These are phyloP conservation scores for Penicillium flavigenum DNA, from an alignment of 495 filamentous ascomycete species.

Conservation along the genomic window DNA sequence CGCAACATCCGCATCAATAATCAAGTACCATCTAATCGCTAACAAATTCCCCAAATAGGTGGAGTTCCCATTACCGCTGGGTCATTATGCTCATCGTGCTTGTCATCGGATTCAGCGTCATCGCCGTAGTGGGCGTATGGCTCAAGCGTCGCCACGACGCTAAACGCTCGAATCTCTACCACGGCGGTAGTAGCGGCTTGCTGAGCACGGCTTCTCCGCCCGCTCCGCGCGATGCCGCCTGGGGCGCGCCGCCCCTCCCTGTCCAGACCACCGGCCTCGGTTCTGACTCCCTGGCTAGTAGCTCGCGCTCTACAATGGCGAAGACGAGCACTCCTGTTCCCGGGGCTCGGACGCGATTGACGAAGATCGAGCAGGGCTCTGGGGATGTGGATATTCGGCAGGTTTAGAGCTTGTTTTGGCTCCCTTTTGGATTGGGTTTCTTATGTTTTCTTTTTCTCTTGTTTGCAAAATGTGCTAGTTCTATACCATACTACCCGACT, in stretches of 20 bases:
- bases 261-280: not conserved
- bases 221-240: not conserved
- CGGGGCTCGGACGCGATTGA: conserved; percentile 23
- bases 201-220: conserved; percentile 12
- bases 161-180: conserved; percentile 41
- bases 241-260: conserved; percentile 1
- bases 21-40: not conserved
- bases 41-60: conserved; percentile 35
- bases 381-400: conserved; percentile 34
- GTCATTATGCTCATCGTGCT: conserved; percentile 56
- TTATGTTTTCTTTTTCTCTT: not conserved
- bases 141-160: conserved; percentile 51
- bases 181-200: conserved; percentile 24
- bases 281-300: conserved; percentile 31
- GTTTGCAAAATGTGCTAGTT: not conserved
- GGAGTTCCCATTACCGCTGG: conserved; percentile 52
- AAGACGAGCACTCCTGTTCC: conserved; percentile 12
- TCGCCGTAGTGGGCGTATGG: conserved; percentile 41
- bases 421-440: not conserved
- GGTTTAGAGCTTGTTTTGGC: conserved; percentile 18
- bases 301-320: conserved; percentile 33
- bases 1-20: not conserved
- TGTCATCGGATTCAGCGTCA: conserved; percentile 41
- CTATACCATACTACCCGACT: not conserved
- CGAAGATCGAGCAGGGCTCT: conserved; percentile 19